phyloP scores from a whole-genome alignment of 345 rosid genomes.

The Hevea brasiliensis region DNA sequence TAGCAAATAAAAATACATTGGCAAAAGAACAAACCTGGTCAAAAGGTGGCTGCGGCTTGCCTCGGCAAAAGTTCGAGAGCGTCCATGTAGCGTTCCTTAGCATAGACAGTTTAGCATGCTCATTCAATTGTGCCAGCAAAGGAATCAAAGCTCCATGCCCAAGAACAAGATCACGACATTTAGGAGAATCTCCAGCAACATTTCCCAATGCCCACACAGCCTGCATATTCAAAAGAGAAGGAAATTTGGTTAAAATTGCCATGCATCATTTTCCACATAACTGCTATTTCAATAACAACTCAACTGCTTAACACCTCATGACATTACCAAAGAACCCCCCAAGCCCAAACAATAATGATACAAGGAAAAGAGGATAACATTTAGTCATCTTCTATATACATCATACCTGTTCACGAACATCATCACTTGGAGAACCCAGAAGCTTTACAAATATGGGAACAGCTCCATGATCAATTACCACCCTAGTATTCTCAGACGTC shows the following conservation, averaged over 20 bases:
- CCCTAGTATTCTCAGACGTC: constrained; percentile 85
- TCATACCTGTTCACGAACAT: constrained; percentile 78
- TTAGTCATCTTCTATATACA: neutral
- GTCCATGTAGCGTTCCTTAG: constrained; percentile 91
- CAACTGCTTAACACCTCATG: neutral
- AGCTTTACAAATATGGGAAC: constrained; percentile 80
- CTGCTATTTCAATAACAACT: neutral
- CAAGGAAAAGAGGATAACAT: too few relatives aligned
- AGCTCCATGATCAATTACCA: constrained; percentile 85
- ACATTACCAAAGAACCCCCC: neutral
- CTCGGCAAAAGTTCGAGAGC: constrained; percentile 78
- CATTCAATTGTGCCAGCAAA: constrained; percentile 62
- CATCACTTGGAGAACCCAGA: constrained; percentile 67
- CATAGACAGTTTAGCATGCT: constrained; percentile 75
- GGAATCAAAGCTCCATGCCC: constrained; percentile 60
- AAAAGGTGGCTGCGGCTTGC: constrained; percentile 78
- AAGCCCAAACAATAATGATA: neutral
- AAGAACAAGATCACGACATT: constrained; percentile 74
- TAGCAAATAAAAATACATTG: neutral
- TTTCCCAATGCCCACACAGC: constrained; percentile 93
- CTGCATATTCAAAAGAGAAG: constrained; percentile 26
- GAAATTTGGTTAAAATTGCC: neutral
- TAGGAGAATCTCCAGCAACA: constrained; percentile 89
- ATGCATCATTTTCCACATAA: neutral
- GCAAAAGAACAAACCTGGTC: constrained; percentile 54